phyloP scores from a whole-genome alignment of 164 flowering plant genomes.

The Magnolia kwangsiensis region DNA sequence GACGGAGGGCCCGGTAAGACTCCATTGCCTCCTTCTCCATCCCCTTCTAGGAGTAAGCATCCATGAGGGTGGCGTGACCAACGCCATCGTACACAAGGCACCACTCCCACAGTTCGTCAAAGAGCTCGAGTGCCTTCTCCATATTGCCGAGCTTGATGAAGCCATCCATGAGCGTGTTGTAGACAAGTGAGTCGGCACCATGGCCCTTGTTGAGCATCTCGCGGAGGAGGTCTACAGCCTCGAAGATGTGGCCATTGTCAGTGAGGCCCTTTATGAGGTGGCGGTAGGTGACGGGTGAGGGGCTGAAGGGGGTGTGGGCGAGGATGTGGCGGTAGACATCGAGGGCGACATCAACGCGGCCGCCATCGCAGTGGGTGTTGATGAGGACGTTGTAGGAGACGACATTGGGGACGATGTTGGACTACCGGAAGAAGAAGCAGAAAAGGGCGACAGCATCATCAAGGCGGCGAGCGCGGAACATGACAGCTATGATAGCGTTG shows the following conservation, averaged over 20 bases:
- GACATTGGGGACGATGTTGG: constrained; percentile 60
- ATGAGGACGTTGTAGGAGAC: constrained; percentile 71
- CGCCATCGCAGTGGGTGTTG: constrained; percentile 57
- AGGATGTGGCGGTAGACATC: constrained; percentile 47
- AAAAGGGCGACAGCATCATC: constrained; percentile 61
- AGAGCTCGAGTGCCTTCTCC: constrained; percentile 68
- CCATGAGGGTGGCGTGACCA: constrained; percentile 68
- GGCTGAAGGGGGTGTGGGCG: constrained; percentile 65
- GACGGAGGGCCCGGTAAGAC: constrained; percentile 42
- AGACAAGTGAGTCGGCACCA: constrained; percentile 78
- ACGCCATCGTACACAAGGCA: constrained; percentile 78
- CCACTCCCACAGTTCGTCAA: constrained; percentile 70
- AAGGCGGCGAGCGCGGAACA: constrained; percentile 55
- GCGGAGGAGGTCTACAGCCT: constrained; percentile 55
- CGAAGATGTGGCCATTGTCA: constrained; percentile 49
- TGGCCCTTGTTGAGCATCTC: constrained; percentile 74
- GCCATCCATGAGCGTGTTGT: constrained; percentile 58
- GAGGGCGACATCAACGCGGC: constrained; percentile 45
- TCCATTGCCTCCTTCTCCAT: constrained; percentile 75
- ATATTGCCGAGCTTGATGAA: constrained; percentile 48
- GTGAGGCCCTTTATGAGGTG: constrained; percentile 72
- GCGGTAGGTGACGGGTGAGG: constrained; percentile 56
- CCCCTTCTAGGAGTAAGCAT: constrained; percentile 61
- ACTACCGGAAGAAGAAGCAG: constrained; percentile 52
- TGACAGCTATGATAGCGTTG: constrained; percentile 73